Evolutionary conservation across 78 protist genomes (phyloP).

Genomic region (Dictyostelium capitatum): DNA sequence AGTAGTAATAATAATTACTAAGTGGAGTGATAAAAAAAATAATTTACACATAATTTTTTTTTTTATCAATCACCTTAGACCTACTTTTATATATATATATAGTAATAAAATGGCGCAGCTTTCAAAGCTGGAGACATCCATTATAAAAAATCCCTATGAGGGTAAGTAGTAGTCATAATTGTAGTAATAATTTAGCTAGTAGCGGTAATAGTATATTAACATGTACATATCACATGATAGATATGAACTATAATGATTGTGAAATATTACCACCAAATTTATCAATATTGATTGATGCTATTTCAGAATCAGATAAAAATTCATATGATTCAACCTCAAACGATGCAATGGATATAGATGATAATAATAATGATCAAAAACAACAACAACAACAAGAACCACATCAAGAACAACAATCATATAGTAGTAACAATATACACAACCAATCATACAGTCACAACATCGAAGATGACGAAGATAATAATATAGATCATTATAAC

Average conservation of each 20-base stretch:
- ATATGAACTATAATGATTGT: constrained; percentile 67
- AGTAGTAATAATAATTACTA: too few relatives aligned
- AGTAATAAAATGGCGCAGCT: constrained; percentile 61
- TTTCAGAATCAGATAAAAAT: constrained; percentile 27
- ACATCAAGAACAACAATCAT: neutral
- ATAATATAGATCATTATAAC: constrained; percentile 8
- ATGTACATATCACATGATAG: constrained; percentile 11
- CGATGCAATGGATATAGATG: neutral
- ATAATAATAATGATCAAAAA: neutral
- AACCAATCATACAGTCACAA: neutral
- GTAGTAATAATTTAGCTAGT: too few relatives aligned
- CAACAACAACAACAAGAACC: neutral
- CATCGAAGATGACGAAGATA: neutral
- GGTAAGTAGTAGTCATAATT: constrained; percentile 5
- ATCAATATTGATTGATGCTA: constrained; percentile 62
- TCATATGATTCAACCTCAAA: neutral
- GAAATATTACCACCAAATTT: constrained; percentile 59
- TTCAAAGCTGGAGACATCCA: constrained; percentile 47
- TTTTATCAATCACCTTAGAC: too few relatives aligned
- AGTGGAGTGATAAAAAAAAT: too few relatives aligned
- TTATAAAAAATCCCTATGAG: constrained; percentile 56
- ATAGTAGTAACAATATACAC: neutral
- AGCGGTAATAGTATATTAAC: too few relatives aligned
- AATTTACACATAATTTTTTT: too few relatives aligned
- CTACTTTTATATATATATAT: too few relatives aligned